phyloP scores from a whole-genome alignment of 106 monocot species.

The Allium cepa region DNA sequence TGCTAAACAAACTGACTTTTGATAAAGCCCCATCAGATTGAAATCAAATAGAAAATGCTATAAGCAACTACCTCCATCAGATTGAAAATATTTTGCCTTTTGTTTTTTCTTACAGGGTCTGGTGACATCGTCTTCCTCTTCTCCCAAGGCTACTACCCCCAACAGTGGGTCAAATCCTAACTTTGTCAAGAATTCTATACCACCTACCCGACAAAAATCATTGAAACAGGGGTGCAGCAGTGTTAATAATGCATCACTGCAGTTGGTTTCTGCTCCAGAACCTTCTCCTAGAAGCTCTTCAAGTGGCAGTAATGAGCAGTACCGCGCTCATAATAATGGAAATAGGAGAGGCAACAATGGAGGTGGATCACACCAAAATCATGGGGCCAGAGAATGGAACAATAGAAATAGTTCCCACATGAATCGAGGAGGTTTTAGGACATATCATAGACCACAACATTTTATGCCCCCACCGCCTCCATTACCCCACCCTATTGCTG shows the following conservation, averaged over 20 bases:
- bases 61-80: no score
- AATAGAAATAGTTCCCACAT: background rate
- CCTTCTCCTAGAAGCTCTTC: background rate
- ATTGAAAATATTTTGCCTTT: no score
- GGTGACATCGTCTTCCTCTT: constrained; percentile 14
- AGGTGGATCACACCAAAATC: constrained; percentile 19
- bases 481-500: constrained; percentile 16
- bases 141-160: background rate
- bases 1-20: no score
- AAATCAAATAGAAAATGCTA: no score
- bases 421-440: constrained; percentile 6
- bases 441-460: constrained; percentile 12
- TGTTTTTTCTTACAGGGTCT: constrained; percentile 9
- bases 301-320: constrained; percentile 2
- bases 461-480: constrained; percentile 18
- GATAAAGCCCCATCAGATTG: no score
- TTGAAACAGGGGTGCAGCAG: constrained; percentile 13
- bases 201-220: constrained; percentile 31
- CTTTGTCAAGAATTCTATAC: constrained; percentile 22
- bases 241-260: constrained; percentile 6
- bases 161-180: constrained; percentile 26
- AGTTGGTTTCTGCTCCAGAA: background rate
- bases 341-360: constrained; percentile 10
- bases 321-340: constrained; percentile 8
- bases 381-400: constrained; percentile 5